Conservation (phyloP, 1,284 basidiomycete genomes). For the Apiotrichum domesticum region DNA sequence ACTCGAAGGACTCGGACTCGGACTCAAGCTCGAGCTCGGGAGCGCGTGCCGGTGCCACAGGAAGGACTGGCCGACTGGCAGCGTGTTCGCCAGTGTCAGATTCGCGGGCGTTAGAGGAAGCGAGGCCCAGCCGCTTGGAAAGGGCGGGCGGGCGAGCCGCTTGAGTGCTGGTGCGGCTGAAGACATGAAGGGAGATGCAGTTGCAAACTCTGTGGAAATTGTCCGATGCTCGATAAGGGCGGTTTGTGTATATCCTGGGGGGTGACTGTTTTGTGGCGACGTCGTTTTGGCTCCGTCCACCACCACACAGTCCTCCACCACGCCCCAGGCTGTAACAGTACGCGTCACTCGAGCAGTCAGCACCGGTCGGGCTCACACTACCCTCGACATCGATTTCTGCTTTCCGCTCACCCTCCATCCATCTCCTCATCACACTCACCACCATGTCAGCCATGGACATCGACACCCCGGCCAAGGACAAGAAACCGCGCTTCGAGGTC, state of each 20-base stretch:
- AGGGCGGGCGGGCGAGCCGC: constrained; percentile 23
- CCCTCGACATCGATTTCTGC: neutral
- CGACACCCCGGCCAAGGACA: constrained; percentile 49
- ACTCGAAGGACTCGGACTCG: neutral
- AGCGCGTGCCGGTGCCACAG: constrained; percentile 36
- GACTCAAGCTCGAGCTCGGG: no score
- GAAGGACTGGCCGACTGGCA: constrained; percentile 46
- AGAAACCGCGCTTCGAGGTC: constrained; percentile 75
- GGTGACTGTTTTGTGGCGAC: no score
- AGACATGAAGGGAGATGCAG: no score
- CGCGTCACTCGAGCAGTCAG: no score
- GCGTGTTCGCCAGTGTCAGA: constrained; percentile 40
- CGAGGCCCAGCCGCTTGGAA: constrained; percentile 35
- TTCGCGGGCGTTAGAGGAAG: constrained; percentile 28
- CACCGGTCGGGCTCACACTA: neutral
- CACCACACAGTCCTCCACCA: no score
- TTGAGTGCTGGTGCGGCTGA: neutral
- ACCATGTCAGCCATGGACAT: constrained; percentile 47
- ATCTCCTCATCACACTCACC: neutral
- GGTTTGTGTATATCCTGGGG: no score
- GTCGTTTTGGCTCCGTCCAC: no score
- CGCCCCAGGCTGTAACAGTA: no score
- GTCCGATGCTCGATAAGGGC: no score
- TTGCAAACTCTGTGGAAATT: no score
- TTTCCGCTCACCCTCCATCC: neutral